Evolutionary conservation across 1,284 basidiomycete genomes (phyloP).

Genomic region (Cutaneotrichosporon sp.): DNA sequence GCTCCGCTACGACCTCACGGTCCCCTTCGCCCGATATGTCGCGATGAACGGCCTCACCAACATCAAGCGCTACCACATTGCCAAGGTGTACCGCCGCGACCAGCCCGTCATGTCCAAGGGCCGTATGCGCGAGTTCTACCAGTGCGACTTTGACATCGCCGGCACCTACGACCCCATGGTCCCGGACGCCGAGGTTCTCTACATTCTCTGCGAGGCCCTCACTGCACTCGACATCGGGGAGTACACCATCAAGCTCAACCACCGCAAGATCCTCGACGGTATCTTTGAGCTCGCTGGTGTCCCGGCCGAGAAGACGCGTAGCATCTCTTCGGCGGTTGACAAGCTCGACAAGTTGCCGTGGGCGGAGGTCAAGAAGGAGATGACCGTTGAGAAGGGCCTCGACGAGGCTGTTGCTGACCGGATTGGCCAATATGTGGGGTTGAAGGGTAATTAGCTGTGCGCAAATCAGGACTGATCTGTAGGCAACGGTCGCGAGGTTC

Average conservation of each 20-base stretch:
- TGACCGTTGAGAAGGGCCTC: constrained; percentile 92
- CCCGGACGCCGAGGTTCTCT: constrained; percentile 88
- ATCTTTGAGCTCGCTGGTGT: constrained; percentile 97
- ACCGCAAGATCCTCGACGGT: constrained; percentile 95
- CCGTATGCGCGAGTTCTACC: constrained; percentile 96
- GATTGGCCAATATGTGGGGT: constrained; percentile 94
- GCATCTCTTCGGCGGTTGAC: constrained; percentile 96
- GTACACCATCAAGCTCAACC: constrained; percentile 94
- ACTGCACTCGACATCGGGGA: constrained; percentile 82
- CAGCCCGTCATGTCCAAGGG: constrained; percentile 98
- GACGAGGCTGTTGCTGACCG: constrained; percentile 78
- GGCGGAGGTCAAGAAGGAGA: constrained; percentile 89
- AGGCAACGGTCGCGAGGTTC: constrained; percentile 62
- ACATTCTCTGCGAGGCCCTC: constrained; percentile 75
- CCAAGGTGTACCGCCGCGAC: constrained; percentile 95
- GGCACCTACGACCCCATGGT: constrained; percentile 94
- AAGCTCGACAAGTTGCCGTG: constrained; percentile 97
- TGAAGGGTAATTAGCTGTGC: constrained; percentile 62
- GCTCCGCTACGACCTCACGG: constrained; percentile 92
- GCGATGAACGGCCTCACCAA: constrained; percentile 81
- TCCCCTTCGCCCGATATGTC: constrained; percentile 90
- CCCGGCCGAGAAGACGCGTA: constrained; percentile 79
- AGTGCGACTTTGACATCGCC: constrained; percentile 98
- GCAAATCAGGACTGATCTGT: constrained; percentile 1
- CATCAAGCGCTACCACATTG: constrained; percentile 92